Percentiles rank a stretch among this genome's conserved stretches.
These are phyloP conservation scores for Phytophthora citricola DNA, from an alignment of 352 stramenopile genomes.

Conservation along the genomic window DNA sequence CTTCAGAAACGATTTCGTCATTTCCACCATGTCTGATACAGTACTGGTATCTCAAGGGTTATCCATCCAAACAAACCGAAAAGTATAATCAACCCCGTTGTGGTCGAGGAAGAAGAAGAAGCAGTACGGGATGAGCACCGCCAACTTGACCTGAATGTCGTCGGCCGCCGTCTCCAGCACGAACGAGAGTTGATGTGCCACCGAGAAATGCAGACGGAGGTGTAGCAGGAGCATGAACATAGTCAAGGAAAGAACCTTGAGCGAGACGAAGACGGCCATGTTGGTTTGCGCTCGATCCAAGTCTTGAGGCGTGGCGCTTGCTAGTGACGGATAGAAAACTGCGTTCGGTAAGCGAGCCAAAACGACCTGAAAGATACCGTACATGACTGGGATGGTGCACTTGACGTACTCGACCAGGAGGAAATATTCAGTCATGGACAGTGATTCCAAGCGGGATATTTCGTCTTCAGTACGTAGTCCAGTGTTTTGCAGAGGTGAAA, in stretches of 20 bases:
- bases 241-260: slow-evolving; percentile 22
- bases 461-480: neutral
- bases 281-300: slow-evolving; percentile 12
- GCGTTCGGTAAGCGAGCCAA: neutral
- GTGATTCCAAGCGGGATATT: neutral
- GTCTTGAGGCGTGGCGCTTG: neutral
- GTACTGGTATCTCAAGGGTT: neutral
- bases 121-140: slow-evolving; percentile 34
- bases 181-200: slow-evolving; percentile 37
- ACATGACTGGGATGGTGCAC: neutral
- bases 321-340: neutral
- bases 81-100: slow-evolving; percentile 29
- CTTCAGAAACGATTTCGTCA: too few species aligned
- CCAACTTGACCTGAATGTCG: slow-evolving; percentile 35
- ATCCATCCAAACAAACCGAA: slow-evolving; percentile 16
- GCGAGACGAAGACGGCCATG: slow-evolving; percentile 12
- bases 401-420: neutral
- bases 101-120: slow-evolving; percentile 42
- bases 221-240: slow-evolving; percentile 16
- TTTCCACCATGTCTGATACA: too few species aligned
- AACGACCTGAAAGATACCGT: neutral
- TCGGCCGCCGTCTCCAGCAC: slow-evolving; percentile 32
- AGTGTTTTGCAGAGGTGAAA: too few species aligned
- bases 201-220: slow-evolving; percentile 21
- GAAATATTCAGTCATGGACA: neutral